Evolutionary conservation across 495 filamentous ascomycete species (phyloP).

Genomic region (Aspergillus diversus): DNA sequence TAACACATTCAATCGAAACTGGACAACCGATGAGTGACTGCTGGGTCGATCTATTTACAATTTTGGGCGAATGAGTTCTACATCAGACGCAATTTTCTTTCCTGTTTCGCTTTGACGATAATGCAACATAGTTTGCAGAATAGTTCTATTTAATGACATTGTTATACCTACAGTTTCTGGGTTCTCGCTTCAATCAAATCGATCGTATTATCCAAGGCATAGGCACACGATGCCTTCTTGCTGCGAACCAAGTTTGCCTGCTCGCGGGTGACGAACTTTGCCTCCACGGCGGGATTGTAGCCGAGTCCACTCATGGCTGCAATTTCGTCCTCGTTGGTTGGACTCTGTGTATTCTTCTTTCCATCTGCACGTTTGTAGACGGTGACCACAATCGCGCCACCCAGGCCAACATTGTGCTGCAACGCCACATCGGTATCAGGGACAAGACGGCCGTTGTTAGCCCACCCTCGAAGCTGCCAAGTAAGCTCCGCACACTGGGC

Average conservation of each 20-base stretch:
- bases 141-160: neutral
- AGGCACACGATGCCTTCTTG: slow-evolving; percentile 41
- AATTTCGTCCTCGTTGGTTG: slow-evolving; percentile 51
- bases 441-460: slow-evolving; percentile 75
- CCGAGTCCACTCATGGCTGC: slow-evolving; percentile 67
- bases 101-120: neutral
- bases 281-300: slow-evolving; percentile 91
- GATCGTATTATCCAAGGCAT: neutral
- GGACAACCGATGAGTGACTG: too few relatives aligned
- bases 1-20: neutral
- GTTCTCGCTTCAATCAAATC: neutral
- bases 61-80: neutral
- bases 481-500: slow-evolving; percentile 94
- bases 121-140: neutral
- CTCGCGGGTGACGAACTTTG: slow-evolving; percentile 75
- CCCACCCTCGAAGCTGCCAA: slow-evolving; percentile 95
- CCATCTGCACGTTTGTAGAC: slow-evolving; percentile 87
- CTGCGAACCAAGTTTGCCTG: slow-evolving; percentile 76
- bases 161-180: neutral
- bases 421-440: slow-evolving; percentile 70
- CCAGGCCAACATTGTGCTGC: slow-evolving; percentile 92
- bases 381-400: slow-evolving; percentile 87
- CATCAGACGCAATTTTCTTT: neutral
- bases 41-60: neutral
- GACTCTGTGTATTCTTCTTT: slow-evolving; percentile 26